Evolutionary conservation across 2,329 filamentous ascomycete genomes (phyloP).

Genomic region (Fusarium lateritium): DNA sequence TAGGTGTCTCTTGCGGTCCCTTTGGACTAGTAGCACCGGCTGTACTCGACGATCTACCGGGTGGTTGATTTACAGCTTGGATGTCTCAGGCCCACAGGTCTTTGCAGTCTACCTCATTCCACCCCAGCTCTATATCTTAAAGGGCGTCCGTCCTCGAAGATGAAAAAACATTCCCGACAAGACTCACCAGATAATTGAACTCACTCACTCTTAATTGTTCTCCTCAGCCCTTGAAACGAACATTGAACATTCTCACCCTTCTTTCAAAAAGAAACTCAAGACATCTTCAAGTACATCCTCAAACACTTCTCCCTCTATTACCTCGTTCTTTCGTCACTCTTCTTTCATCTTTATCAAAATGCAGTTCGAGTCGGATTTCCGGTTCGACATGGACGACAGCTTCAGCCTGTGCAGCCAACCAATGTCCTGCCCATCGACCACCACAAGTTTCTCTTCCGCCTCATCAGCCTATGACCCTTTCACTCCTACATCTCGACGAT

Average conservation of each 20-base stretch:
- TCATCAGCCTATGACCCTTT: conserved; percentile 61
- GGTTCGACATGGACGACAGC: conserved; percentile 59
- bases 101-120: conserved; percentile 56
- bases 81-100: conserved; percentile 55
- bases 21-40: conserved; percentile 49
- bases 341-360: conserved; percentile 47
- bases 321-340: conserved; percentile 23
- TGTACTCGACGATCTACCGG: conserved; percentile 51
- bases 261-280: conserved; percentile 35
- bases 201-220: conserved; percentile 37
- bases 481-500: conserved; percentile 62
- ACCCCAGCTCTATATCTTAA: conserved; percentile 60
- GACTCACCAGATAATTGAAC: conserved; percentile 42
- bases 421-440: conserved; percentile 55
- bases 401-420: conserved; percentile 57
- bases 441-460: conserved; percentile 58
- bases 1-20: conserved; percentile 55
- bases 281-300: conserved; percentile 28
- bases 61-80: conserved; percentile 54
- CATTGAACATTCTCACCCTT: conserved; percentile 37
- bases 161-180: conserved; percentile 55
- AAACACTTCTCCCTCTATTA: conserved; percentile 18
- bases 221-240: conserved; percentile 34
- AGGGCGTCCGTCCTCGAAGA: conserved; percentile 54
- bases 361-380: conserved; percentile 58